Conservation (phyloP, 1,284 basidiomycete genomes). For the Naganishia cerealis region DNA sequence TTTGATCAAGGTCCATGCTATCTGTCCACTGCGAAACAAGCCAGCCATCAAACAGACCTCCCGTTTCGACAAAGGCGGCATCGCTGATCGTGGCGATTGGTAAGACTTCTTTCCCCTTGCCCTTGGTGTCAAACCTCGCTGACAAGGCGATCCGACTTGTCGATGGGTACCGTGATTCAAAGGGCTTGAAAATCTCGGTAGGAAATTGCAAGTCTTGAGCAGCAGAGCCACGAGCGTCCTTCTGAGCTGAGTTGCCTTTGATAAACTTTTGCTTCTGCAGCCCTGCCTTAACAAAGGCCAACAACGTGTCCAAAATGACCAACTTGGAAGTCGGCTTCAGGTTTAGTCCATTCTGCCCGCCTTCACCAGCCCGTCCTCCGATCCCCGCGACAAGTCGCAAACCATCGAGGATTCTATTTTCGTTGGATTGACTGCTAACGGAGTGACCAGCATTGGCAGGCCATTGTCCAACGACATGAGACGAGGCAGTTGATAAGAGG, state of each 20-base stretch:
- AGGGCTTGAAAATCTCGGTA: conserved; percentile 27
- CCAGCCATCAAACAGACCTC: conserved; percentile 26
- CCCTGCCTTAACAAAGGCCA: conserved; percentile 42
- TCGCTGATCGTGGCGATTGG: conserved; percentile 4
- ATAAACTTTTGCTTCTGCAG: conserved; percentile 31
- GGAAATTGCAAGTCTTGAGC: conserved; percentile 29
- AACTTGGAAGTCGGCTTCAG: conserved; percentile 44
- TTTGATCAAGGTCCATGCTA: neutral
- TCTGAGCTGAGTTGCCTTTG: neutral
- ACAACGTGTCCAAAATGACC: conserved; percentile 46
- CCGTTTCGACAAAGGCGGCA: neutral
- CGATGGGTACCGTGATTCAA: conserved; percentile 11
- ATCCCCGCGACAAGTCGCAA: conserved; percentile 49
- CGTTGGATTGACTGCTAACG: conserved; percentile 10
- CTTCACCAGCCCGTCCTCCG: conserved; percentile 48
- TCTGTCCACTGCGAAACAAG: neutral
- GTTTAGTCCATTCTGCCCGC: conserved; percentile 43
- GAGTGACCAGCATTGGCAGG: conserved; percentile 40
- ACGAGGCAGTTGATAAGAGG: conserved; percentile 71
- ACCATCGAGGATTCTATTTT: conserved; percentile 49
- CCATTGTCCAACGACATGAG: conserved; percentile 70
- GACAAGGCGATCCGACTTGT: neutral
- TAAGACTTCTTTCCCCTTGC: conserved; percentile 3
- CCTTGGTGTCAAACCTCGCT: neutral
- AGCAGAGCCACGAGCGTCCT: neutral